These are phyloP conservation scores for Periconia sp. DNA, from an alignment of 2,329 filamentous ascomycete genomes.

Conservation along the genomic window DNA sequence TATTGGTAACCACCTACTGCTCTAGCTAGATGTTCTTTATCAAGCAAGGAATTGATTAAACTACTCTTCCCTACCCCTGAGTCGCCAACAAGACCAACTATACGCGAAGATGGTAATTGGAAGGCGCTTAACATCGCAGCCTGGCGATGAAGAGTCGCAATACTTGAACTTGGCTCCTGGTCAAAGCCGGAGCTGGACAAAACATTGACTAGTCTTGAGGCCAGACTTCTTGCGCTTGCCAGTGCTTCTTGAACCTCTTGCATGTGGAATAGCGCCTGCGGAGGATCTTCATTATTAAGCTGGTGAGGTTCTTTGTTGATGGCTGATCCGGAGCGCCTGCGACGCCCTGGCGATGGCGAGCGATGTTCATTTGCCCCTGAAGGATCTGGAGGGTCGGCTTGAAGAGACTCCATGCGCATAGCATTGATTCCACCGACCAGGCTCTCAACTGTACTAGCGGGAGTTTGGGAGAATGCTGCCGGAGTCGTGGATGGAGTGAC, in stretches of 20 bases:
- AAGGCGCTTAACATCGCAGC: conserved; percentile 46
- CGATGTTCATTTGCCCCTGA: conserved; percentile 3
- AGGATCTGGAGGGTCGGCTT: not conserved
- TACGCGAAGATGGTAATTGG: conserved; percentile 47
- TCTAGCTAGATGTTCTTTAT: conserved; percentile 48
- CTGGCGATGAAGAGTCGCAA: conserved; percentile 42
- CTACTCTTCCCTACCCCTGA: conserved; percentile 60
- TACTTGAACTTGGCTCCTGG: conserved; percentile 47
- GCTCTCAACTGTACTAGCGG: conserved; percentile 7
- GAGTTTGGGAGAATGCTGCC: not conserved
- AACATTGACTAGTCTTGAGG: conserved; percentile 35
- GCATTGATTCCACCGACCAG: conserved; percentile 2
- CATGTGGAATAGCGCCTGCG: conserved; percentile 12
- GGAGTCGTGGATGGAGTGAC: conserved; percentile 10
- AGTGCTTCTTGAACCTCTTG: conserved; percentile 18
- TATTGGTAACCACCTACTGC: conserved; percentile 44
- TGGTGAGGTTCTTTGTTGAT: conserved; percentile 11
- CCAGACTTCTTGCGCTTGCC: conserved; percentile 40
- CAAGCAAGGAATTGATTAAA: conserved; percentile 57
- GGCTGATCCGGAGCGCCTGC: conserved; percentile 21
- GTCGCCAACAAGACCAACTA: conserved; percentile 57
- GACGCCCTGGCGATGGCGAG: conserved; percentile 20
- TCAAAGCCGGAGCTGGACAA: conserved; percentile 46
- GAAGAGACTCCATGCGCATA: conserved; percentile 7
- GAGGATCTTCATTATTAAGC: conserved; percentile 24